Evolutionary conservation across 2,329 filamentous ascomycete species (phyloP).

Genomic region (Neofusicoccum kwambonambiense): DNA sequence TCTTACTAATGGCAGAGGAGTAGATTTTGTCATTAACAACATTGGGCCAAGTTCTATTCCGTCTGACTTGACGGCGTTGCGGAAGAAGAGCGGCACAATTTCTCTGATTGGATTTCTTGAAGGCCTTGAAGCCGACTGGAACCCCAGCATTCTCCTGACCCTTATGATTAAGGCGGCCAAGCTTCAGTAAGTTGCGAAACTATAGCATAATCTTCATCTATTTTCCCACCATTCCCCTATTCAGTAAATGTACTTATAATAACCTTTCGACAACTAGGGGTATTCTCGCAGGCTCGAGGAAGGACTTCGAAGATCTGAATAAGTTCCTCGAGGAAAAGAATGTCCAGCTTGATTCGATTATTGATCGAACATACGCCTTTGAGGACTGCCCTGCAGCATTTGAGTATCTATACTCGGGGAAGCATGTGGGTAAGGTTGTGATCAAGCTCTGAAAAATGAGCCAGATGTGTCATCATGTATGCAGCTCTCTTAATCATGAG

Average conservation of each 20-base stretch:
- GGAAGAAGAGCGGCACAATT: constrained; percentile 23
- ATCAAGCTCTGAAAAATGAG: constrained; percentile 20
- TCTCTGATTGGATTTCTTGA: constrained; percentile 29
- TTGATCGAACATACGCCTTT: constrained; percentile 33
- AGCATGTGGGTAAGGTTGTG: constrained; percentile 34
- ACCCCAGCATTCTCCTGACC: neutral
- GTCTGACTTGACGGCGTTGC: constrained; percentile 22
- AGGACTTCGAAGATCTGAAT: constrained; percentile 44
- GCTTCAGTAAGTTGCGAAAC: neutral
- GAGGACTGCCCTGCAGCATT: constrained; percentile 27
- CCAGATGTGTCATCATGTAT: no score
- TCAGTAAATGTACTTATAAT: no score
- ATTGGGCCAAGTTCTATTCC: constrained; percentile 23
- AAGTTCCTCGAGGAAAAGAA: constrained; percentile 34
- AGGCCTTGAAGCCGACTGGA: constrained; percentile 19
- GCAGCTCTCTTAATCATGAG: no score
- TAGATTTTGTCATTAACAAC: constrained; percentile 49
- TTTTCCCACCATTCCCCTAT: constrained; percentile 21
- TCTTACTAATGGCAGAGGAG: constrained; percentile 41
- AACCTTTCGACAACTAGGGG: constrained; percentile 34
- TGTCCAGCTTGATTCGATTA: constrained; percentile 30
- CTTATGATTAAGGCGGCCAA: neutral
- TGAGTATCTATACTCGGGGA: constrained; percentile 35
- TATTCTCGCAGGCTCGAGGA: constrained; percentile 58
- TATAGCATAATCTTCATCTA: neutral